Conservation (phyloP, 2,329 filamentous ascomycete species). For the Xylariales sp. region DNA sequence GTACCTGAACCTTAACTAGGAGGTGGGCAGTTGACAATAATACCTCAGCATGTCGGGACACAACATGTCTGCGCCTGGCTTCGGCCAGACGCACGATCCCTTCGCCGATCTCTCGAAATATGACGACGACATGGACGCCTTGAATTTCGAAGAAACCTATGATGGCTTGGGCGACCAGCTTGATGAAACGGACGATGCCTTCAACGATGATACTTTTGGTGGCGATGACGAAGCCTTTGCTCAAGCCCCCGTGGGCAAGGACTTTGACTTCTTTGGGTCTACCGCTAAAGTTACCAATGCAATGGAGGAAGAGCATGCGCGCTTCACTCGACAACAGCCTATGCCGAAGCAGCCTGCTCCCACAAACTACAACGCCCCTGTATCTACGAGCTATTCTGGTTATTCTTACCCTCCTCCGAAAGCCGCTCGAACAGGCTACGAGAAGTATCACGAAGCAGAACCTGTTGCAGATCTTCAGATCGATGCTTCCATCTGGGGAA, state of each 20-base stretch:
- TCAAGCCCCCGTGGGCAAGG: slow-evolving; percentile 66
- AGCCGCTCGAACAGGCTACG: slow-evolving; percentile 77
- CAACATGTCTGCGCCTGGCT: slow-evolving; percentile 68
- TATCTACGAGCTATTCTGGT: slow-evolving; percentile 28
- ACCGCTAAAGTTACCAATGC: slow-evolving; percentile 83
- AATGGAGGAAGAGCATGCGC: slow-evolving; percentile 85
- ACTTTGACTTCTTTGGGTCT: slow-evolving; percentile 95
- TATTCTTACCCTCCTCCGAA: slow-evolving; percentile 38
- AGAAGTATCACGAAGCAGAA: slow-evolving; percentile 81
- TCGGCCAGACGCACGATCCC: slow-evolving; percentile 78
- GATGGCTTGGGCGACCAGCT: slow-evolving; percentile 89
- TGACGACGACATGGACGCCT: slow-evolving; percentile 52
- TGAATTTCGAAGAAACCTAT: slow-evolving; percentile 95
- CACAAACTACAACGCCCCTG: slow-evolving; percentile 25
- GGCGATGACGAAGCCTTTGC: slow-evolving; percentile 38
- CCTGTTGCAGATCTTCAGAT: slow-evolving; percentile 88
- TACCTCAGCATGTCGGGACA: slow-evolving; percentile 62
- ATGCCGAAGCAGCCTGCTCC: slow-evolving; percentile 35
- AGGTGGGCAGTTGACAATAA: no score
- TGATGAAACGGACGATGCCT: slow-evolving; percentile 85
- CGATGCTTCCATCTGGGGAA: slow-evolving; percentile 89
- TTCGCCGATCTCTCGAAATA: slow-evolving; percentile 75
- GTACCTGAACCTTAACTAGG: no score
- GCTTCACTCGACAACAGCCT: slow-evolving; percentile 73
- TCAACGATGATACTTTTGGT: slow-evolving; percentile 95